Evolutionary conservation across 164 flowering plant genomes (phyloP), one percentile per base, ranked within the genome.

Genomic region (Piper longum): DNA sequence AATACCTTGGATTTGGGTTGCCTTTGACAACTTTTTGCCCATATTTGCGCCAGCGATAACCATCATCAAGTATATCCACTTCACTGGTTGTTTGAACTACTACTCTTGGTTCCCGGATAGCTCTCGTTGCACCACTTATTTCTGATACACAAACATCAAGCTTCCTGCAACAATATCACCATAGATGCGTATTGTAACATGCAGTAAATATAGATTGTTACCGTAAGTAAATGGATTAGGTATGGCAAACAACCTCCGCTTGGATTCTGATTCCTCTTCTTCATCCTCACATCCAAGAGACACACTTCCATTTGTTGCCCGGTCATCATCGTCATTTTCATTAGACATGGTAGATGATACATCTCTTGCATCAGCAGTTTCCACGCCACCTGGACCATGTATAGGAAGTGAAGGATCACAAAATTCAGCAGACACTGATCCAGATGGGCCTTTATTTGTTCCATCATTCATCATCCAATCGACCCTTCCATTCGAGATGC

Each of bases 1-100:
- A 5, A 11, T 48, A 88, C 97, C 97, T 86, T 66, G 97, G 97
- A 67, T 90, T 90, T 54, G 97, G 97, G 72, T 90, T 90, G 72
- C 97, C 97, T 78, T 90, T 90, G 60, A 90, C 97, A 48, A 90
- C 97, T 79, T 90, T 90, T 76, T 90, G 97, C 55, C 97, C 97
- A 71, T 89, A 89, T 72, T 89, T 89, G 70, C 96, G 87, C 95
- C 95, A 89, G 58, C 95, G 86, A 40, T 90, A 88, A 44, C 97
- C 97, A 72, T 90, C 97, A 67, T 88, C 97, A 60, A 91, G 88
- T 57, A 91, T 91, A 75, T 91, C 97, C 39, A 91, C 96, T 71
- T 91, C 97, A 71, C 97, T 91, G 14, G 89, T 81, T 52, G 96
- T 91, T 74, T 91, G 97, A 64, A 91, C 97, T 60, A 91, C 97